These are phyloP conservation scores for Metschnikowia corniflorae DNA, from an alignment of 805 yeast species.

Conservation along the genomic window DNA sequence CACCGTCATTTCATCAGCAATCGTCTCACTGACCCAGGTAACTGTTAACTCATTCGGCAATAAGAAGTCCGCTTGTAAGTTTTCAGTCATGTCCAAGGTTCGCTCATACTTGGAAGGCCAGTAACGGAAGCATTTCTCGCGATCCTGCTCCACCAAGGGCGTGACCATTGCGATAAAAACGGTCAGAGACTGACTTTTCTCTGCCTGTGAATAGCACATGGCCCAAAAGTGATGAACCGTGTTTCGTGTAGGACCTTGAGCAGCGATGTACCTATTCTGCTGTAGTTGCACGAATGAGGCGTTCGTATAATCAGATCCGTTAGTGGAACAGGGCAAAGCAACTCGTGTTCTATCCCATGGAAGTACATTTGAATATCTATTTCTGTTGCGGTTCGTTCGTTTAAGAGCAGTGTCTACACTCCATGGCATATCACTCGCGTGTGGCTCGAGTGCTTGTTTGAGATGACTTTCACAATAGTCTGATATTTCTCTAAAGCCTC, in stretches of 20 bases:
- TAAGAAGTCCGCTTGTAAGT: conserved; percentile 22
- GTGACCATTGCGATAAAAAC: conserved; percentile 40
- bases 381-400: conserved; percentile 21
- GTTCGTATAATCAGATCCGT: conserved; percentile 33
- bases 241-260: conserved; percentile 79
- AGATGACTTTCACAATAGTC: conserved; percentile 9
- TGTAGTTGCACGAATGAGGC: conserved; percentile 32
- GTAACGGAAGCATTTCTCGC: conserved; percentile 16
- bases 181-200: conserved; percentile 21
- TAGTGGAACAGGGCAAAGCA: conserved; percentile 22
- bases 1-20: conserved; percentile 22
- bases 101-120: conserved; percentile 24
- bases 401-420: conserved; percentile 9
- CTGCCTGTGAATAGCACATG: conserved; percentile 42
- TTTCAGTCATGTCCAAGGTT: conserved; percentile 19
- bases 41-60: conserved; percentile 15
- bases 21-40: conserved; percentile 18
- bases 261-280: conserved; percentile 57
- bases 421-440: conserved; percentile 8
- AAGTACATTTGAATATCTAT: conserved; percentile 59
- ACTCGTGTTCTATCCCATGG: conserved; percentile 66
- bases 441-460: conserved; percentile 11
- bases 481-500: conserved; percentile 10
- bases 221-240: conserved; percentile 83
- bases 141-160: conserved; percentile 16